Evolutionary conservation across 495 filamentous ascomycete genomes (phyloP), one percentile per base, ranked within the genome.

Genomic region (Podospora didyma): DNA sequence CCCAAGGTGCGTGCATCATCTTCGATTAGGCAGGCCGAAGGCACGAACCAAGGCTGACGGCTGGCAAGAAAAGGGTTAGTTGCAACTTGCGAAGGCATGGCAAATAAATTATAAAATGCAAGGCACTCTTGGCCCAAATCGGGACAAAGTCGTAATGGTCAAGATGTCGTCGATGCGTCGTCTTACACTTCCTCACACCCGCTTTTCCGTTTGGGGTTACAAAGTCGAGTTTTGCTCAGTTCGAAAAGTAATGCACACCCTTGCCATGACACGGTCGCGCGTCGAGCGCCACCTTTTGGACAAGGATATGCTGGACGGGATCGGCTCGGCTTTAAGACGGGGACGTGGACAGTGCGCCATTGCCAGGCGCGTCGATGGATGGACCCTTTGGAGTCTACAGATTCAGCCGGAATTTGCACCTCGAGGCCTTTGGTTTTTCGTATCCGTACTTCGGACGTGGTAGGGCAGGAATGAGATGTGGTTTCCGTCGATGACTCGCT

Each of bases 271-370:
- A 60, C 53, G 49, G 46, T 58, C 44, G 26, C 57, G 57, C 62
- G 56, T 58, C 61, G 19, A n/a, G 42, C 6, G 16, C 44, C 55
- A 53, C 53, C 48, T 31, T 17, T 42, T 17, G n/a, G n/a, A 42
- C 39, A 42, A 17, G 39, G 39, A 42, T 42, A 5, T 42, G 39
- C 39, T 17, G 12, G 39, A 14, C 39, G 39, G 41, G 49, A 58
- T 50, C 54, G 22, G 47, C 28, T 51, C 46, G 62, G 65, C 54
- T 62, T 63, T 65, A 65, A 61, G 37, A 55, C 56, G 56, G 62
- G 62, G 58, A 59, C 9, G 61, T 64, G 62, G 20, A 39, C 46
- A 45, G 51, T 16, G 39, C 39, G 14, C 39, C 39, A 42, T 37
- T 37, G 12, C n/a, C n/a, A 5, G 1, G 14, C n/a, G 9, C 5